Base-by-base conservation (phyloP, 1,284 basidiomycete genomes). In the Microbotryum intermedium region DNA sequence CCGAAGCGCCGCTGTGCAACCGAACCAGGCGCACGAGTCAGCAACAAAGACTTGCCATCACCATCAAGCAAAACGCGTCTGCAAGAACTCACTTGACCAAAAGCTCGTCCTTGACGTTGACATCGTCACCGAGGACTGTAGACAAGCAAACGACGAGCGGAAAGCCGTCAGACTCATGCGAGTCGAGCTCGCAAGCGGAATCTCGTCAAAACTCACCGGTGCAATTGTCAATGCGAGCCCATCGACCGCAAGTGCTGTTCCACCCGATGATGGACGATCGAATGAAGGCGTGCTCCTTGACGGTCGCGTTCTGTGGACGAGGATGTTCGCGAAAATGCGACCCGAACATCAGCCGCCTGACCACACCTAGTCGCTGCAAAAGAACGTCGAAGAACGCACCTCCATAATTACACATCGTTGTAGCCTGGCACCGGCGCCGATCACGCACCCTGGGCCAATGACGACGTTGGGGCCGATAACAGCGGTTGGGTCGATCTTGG, bases 381-480 rank as follows among this genome's bases (percentile, higher is more conserved):
- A 21, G 11, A 21, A 25, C 42, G 23, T 29, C 39, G 26, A 34
- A 53, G 11, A 6, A 43, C 13, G n/a, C 34, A 53, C 69, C 53
- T 76, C 76, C 65, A 80, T 74, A 62, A 80, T 72, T 61, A 79
- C 77, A 68, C 78, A 79, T 68, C 79, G 75, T 69, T 79, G 78
- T n/a, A 80, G 74, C 58, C 79, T 72, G 59, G 74, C 79, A 60
- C 79, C 79, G 47, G 76, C 74, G 43, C 78, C 79, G 58, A 80
- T 77, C 72, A 76, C 76, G 70, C 73, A 76, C 46, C 76, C 75
- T 16, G 78, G 78, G 39, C 79, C 79, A 58, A 80, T 75, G 53
- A 79, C 78, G 57, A 80, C 79, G 71, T 80, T 80, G 53, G 79
- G 79, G 21, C 79, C 79, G 63, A 80, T 77, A 28, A 77, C 73